Evolutionary conservation across 2,329 filamentous ascomycete species (phyloP).

Genomic region (Penicillium sp.): DNA sequence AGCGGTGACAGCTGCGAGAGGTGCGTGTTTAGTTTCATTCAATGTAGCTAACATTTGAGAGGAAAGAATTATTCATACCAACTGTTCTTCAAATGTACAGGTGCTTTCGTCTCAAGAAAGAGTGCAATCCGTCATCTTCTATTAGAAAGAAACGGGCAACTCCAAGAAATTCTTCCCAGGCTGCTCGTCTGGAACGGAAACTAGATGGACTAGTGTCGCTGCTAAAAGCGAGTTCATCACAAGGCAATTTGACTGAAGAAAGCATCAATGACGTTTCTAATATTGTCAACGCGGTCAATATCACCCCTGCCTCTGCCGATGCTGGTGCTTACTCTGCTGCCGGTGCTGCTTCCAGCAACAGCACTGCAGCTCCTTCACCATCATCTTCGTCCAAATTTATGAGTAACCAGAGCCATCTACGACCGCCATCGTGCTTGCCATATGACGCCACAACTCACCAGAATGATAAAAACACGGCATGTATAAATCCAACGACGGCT

Average conservation of each 20-base stretch:
- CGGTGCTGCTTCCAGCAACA: neutral
- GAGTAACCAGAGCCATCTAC: neutral
- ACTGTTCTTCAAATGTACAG: slow-evolving; percentile 19
- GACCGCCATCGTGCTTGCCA: neutral
- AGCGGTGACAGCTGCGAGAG: slow-evolving; percentile 16
- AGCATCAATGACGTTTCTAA: neutral
- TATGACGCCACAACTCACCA: neutral
- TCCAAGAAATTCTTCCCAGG: slow-evolving; percentile 15
- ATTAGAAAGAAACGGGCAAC: slow-evolving; percentile 26
- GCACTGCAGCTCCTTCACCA: neutral
- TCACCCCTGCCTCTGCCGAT: neutral
- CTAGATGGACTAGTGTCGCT: slow-evolving; percentile 25
- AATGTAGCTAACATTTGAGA: neutral
- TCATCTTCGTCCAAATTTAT: neutral
- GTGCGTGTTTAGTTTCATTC: neutral
- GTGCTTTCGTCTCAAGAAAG: slow-evolving; percentile 41
- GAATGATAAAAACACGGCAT: neutral
- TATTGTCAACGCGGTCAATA: neutral
- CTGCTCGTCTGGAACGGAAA: slow-evolving; percentile 24
- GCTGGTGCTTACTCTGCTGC: no score
- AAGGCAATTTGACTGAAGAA: neutral
- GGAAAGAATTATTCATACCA: neutral
- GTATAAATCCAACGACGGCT: neutral
- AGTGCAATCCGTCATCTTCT: slow-evolving; percentile 36
- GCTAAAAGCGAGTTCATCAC: slow-evolving; percentile 22